Evolutionary conservation across 305 asterid genomes (phyloP), one percentile per base, ranked within the genome.

Genomic region (Fraxinus albicans): DNA sequence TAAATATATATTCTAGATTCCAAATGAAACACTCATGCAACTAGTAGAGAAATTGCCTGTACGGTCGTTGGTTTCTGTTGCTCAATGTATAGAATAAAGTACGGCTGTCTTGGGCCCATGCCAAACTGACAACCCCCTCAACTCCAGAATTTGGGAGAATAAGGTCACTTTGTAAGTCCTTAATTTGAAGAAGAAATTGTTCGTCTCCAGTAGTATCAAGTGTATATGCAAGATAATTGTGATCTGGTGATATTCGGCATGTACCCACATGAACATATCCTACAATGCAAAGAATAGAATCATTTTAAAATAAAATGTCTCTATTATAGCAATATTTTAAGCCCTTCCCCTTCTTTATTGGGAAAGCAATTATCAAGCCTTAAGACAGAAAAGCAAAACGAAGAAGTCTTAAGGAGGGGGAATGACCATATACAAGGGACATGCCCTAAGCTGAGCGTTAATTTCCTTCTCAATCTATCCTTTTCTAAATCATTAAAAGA

Each of bases 221-320:
- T n/a, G 98, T 94, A 80, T 93, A 93, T 36, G 98, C 97, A 83
- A 96, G 94, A 88, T 86, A 95, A 78, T 83, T 86, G 85, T 93
- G 98, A 89, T 94, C 91, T 13, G 98, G 98, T 27, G 99, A 96
- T 85, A 96, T 86, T 88, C 96, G 90, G 88, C 99, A 96, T n/a
- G 95, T 92, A 77, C 97, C 97, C 86, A 96, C 95, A 89, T 96
- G 97, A 79, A 94, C 98, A 90, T 94, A 94, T 86, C 99, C 99
- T 96, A 84, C 85, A 89, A 83, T 70, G 67, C 4, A 76, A 81
- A 76, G 23, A 80, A 73, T 33, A 25, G 42, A 33, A 74, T 47
- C 72, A 38, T 63, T 76, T 33, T 79, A 84, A 70, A 80, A 33
- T 21, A 23, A 12, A 35, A 82, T 17, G 72, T 8, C 15, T 60